A percentile compares a stretch with the other conserved stretches of the same genome.
phyloP scores from a whole-genome alignment of 169 alveolate genomes.

The Fabrea salina region DNA sequence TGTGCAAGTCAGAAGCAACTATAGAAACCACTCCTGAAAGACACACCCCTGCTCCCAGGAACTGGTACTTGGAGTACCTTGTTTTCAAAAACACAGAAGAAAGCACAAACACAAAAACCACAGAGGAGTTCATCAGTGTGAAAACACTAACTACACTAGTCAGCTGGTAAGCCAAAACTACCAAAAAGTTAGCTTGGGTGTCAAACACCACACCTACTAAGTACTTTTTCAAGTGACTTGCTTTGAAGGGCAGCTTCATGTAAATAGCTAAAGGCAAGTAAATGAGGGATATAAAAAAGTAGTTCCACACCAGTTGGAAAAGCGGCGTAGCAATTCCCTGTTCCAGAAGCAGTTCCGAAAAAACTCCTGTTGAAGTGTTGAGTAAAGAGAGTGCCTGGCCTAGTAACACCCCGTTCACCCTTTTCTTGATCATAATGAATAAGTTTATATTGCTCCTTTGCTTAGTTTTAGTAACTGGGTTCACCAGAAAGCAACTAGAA shows the following conservation, averaged over 20 bases:
- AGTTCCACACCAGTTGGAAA: neutral
- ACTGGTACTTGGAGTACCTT: neutral
- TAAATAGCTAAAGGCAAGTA: neutral
- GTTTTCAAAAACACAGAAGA: neutral
- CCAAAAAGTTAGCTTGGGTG: neutral
- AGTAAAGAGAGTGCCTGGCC: neutral
- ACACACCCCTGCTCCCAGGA: neutral
- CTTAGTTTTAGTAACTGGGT: too few species aligned
- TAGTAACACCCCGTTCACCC: neutral
- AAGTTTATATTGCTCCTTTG: too few species aligned
- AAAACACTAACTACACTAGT: neutral
- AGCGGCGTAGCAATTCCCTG: constrained; percentile 4
- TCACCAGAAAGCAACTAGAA: too few species aligned
- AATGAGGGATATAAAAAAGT: neutral
- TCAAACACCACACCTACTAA: neutral
- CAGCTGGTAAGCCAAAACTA: neutral
- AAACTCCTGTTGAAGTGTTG: constrained; percentile 20
- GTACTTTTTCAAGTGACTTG: neutral
- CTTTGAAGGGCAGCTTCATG: neutral
- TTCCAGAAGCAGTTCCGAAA: neutral
- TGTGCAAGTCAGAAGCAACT: neutral
- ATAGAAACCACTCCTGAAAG: neutral
- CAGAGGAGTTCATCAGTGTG: neutral
- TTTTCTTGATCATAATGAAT: neutral
- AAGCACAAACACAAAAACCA: neutral